Conservation (phyloP, 2,329 filamentous ascomycete species). For the Fusarium newnesense region DNA sequence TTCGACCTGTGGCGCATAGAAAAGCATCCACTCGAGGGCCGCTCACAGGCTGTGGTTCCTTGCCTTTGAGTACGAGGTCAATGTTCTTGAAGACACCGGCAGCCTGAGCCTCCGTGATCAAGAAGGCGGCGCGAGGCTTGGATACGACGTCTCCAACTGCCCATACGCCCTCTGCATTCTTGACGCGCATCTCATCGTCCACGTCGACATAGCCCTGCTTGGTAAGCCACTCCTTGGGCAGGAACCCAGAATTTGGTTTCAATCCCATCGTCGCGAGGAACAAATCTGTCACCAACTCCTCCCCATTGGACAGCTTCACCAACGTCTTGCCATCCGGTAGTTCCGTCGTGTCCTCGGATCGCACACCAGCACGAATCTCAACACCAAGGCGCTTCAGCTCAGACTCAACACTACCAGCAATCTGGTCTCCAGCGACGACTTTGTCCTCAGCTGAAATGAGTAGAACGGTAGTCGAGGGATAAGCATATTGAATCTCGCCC, state of each 20-base stretch:
- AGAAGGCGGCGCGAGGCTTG: constrained; percentile 65
- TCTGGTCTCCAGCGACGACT: constrained; percentile 57
- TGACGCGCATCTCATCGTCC: constrained; percentile 62
- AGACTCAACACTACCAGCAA: constrained; percentile 54
- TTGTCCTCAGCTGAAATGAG: constrained; percentile 56
- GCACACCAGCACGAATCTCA: constrained; percentile 55
- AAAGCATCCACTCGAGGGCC: constrained; percentile 60
- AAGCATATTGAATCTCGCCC: constrained; percentile 65
- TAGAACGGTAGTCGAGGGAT: constrained; percentile 60
- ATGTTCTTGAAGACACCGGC: constrained; percentile 65
- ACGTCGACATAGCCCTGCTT: constrained; percentile 58
- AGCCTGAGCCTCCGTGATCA: constrained; percentile 68
- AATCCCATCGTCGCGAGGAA: constrained; percentile 67
- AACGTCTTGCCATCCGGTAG: constrained; percentile 58
- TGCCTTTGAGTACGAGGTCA: constrained; percentile 57
- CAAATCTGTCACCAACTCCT: constrained; percentile 62
- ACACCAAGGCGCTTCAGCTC: constrained; percentile 67
- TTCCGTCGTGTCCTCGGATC: constrained; percentile 51
- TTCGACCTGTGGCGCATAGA: constrained; percentile 60
- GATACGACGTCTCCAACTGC: constrained; percentile 64
- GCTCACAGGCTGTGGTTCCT: constrained; percentile 57
- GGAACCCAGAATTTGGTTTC: constrained; percentile 64
- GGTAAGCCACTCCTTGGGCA: constrained; percentile 58
- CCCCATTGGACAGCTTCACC: constrained; percentile 58
- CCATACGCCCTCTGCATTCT: constrained; percentile 59